Conservation (phyloP, 306 rosid genomes). For the Quillaja saponaria region DNA sequence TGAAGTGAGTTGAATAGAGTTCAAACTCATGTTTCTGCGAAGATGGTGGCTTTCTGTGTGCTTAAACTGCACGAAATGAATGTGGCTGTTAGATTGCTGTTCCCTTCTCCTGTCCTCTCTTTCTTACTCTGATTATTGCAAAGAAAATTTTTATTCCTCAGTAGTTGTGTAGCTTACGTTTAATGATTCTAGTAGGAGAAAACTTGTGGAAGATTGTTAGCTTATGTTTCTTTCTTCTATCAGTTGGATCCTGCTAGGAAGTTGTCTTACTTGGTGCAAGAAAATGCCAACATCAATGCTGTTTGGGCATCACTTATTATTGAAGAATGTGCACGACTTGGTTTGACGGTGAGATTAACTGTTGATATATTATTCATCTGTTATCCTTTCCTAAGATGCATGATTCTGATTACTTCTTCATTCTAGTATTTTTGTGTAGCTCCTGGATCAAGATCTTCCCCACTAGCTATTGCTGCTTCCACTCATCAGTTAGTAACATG, state of each 20-base stretch:
- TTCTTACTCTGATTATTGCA: too few relatives aligned
- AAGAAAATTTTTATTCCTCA: too few relatives aligned
- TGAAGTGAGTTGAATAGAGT: too few relatives aligned
- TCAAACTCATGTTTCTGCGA: too few relatives aligned
- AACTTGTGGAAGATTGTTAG: slow-evolving; percentile 39
- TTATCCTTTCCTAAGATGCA: slow-evolving; percentile 21
- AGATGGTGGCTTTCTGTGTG: too few relatives aligned
- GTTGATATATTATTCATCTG: slow-evolving; percentile 21
- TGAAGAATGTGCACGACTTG: slow-evolving; percentile 96
- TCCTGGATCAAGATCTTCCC: slow-evolving; percentile 98
- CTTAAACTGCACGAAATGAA: too few relatives aligned
- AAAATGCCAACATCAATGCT: slow-evolving; percentile 74
- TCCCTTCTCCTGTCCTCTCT: too few relatives aligned
- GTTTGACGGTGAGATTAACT: slow-evolving; percentile 73
- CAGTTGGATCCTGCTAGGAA: slow-evolving; percentile 67
- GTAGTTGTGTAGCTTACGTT: too few relatives aligned
- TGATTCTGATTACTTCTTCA: slow-evolving; percentile 46
- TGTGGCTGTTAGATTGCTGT: too few relatives aligned
- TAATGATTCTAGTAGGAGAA: slow-evolving; percentile 28
- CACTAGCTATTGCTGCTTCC: slow-evolving; percentile 97
- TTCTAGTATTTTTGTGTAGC: slow-evolving; percentile 94
- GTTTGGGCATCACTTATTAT: slow-evolving; percentile 91
- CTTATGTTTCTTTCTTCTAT: slow-evolving; percentile 48
- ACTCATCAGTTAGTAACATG: slow-evolving; percentile 77
- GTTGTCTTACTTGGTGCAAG: slow-evolving; percentile 42